A percentile compares a stretch with the other conserved stretches of the same genome.
Evolutionary conservation across 352 stramenopile species (phyloP).

Genomic region (Labyrinthula sp.): DNA sequence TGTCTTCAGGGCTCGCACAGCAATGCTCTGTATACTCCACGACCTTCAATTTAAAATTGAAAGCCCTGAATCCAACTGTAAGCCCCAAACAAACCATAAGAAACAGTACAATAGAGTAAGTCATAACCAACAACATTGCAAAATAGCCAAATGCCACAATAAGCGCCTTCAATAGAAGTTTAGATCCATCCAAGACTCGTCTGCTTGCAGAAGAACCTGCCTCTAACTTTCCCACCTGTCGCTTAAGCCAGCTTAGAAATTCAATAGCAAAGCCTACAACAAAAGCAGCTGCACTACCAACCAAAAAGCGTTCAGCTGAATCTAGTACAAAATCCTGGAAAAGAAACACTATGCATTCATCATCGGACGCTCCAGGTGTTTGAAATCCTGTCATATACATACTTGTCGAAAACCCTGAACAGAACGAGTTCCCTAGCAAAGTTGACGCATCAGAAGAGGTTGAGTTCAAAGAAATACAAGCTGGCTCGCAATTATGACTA

Average conservation of each 20-base stretch:
- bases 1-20: too few relatives aligned
- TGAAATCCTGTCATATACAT: constrained; percentile 23
- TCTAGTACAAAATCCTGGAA: constrained; percentile 9
- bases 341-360: constrained; percentile 20
- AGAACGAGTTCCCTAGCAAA: too few relatives aligned
- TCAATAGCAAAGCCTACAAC: constrained; percentile 8
- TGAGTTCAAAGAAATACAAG: too few relatives aligned
- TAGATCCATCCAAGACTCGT: too few relatives aligned
- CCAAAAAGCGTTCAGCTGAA: constrained; percentile 12
- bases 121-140: constrained; percentile 27
- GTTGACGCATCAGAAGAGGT: too few relatives aligned
- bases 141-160: constrained; percentile 17
- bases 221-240: too few relatives aligned
- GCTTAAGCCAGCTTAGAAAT: too few relatives aligned
- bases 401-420: constrained; percentile 7
- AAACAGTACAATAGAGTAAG: constrained; percentile 19
- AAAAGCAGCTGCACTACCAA: constrained; percentile 8
- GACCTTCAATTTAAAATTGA: too few relatives aligned
- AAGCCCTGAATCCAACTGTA: constrained; percentile 1
- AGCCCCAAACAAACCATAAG: constrained; percentile 3
- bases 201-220: too few relatives aligned
- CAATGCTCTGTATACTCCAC: too few relatives aligned
- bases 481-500: too few relatives aligned
- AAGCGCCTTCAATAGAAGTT: constrained; percentile 2
- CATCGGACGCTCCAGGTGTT: constrained; percentile 1